A percentile compares a stretch with the other conserved stretches of the same genome.
Evolutionary conservation across 768 basidiomycete species (phyloP).

Genomic region (Pseudohyphozyma bogoriensis): DNA sequence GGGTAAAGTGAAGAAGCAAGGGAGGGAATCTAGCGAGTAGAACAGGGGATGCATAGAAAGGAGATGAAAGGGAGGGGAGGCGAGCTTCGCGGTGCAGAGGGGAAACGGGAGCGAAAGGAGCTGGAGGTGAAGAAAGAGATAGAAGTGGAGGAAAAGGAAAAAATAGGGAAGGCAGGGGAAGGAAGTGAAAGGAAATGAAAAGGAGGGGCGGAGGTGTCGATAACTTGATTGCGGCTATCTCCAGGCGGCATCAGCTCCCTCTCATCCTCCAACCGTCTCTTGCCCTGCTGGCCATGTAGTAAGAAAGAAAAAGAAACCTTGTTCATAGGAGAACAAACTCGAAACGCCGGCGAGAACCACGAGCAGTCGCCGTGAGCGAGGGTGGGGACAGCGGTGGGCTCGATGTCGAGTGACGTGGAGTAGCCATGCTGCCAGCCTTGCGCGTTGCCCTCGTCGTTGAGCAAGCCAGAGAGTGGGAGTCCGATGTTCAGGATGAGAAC

Average conservation of each 20-base stretch:
- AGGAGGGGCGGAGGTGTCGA: conserved; percentile 22
- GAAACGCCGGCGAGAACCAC: conserved; percentile 33
- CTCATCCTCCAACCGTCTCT: conserved; percentile 31
- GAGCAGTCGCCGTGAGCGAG: conserved; percentile 30
- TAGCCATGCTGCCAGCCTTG: conserved; percentile 30
- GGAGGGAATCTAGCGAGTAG: no score
- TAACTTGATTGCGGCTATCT: conserved; percentile 28
- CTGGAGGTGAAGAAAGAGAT: no score
- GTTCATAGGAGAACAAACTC: conserved; percentile 14
- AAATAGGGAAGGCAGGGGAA: no score
- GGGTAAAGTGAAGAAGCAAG: no score
- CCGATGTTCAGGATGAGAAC: conserved; percentile 31
- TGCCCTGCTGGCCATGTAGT: conserved; percentile 19
- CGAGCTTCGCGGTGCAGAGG: no score
- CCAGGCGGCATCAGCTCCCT: conserved; percentile 31
- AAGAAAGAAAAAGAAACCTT: conserved; percentile 32
- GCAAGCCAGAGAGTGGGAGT: conserved; percentile 17
- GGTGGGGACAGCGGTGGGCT: conserved; percentile 22
- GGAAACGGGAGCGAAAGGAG: background rate
- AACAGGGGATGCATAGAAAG: no score
- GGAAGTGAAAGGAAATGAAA: background rate
- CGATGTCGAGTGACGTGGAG: conserved; percentile 29
- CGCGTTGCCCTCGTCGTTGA: conserved; percentile 22
- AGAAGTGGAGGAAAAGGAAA: no score
- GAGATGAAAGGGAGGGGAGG: no score